Conservation (phyloP, 768 basidiomycete genomes). For the Kwoniella botswanensis region DNA sequence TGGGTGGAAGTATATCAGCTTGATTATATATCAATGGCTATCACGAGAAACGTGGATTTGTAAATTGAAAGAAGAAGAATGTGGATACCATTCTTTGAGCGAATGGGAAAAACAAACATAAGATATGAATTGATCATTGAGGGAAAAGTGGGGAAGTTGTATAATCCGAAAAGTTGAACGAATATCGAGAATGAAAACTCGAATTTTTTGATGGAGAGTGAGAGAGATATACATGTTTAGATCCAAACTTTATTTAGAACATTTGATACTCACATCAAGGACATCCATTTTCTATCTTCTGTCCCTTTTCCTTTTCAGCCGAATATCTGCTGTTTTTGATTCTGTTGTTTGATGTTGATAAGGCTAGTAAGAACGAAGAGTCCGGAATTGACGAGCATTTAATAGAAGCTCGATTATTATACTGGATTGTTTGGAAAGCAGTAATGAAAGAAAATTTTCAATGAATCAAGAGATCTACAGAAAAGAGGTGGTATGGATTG, state of each 20-base stretch:
- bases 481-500: neutral
- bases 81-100: too few relatives aligned
- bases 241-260: neutral
- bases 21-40: neutral
- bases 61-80: neutral
- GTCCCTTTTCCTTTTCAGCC: neutral
- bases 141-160: neutral
- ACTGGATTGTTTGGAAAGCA: too few relatives aligned
- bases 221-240: neutral
- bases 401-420: too few relatives aligned
- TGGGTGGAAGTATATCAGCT: conserved; percentile 2
- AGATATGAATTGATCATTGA: neutral
- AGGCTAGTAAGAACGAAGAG: neutral
- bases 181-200: too few relatives aligned
- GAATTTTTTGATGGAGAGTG: neutral
- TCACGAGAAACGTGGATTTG: neutral
- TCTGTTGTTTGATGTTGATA: neutral
- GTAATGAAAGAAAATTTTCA: too few relatives aligned
- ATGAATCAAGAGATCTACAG: too few relatives aligned
- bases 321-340: neutral
- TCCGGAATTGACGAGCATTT: neutral
- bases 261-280: conserved; percentile 19
- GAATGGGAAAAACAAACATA: neutral
- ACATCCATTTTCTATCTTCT: conserved; percentile 16
- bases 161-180: too few relatives aligned